Base-by-base conservation (phyloP, 257 asterid species). In the Solanum boliviense region DNA sequence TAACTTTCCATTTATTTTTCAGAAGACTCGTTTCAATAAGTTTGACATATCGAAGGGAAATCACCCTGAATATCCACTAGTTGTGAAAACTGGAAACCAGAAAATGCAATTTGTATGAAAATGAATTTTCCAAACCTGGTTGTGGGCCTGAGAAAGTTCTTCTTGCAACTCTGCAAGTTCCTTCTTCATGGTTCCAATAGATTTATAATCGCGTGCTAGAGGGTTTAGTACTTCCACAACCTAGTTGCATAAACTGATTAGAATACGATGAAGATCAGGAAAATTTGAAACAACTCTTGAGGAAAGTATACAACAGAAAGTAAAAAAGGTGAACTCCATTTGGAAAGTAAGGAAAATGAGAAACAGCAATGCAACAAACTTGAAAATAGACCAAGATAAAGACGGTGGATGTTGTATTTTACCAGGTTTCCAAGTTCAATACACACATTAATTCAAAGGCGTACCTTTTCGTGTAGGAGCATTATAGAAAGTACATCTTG, bases 401-500 rank as follows among this genome's bases (percentile, higher is more conserved):
- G 65, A 78, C 36, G 2, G 9, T 41, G 38, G 35, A 41, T 25
- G 65, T 41, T 78, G 84, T 78, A 15, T 44, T 78, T 44, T 79
- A 15, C 35, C 34, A 78, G 10, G 62, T n/a, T 78, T 44, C 36
- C 60, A 78, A 78, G 84, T 78, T 78, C 60, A 76, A 13, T 25
- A 25, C 2, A 13, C 36, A 79, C 84, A 79, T 15, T 71, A 71
- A 71, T 31, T 86, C 68, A 60, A 8, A n/a, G 13, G 76, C 23
- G n/a, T 82, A 95, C 99, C 98, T 94, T 95, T 90, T 95, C 99
- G 34, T 97, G 98, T 58, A 97, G 97, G 85, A 94, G 98, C 98
- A 97, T 95, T 91, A 97, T 97, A 3, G 94, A 74, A 75, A 95
- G 98, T 90, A 97, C 96, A 71, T 95, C 99, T 92, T 93, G 99